Conservation (phyloP, 257 asterid species). For the Linderniella brevidens region DNA sequence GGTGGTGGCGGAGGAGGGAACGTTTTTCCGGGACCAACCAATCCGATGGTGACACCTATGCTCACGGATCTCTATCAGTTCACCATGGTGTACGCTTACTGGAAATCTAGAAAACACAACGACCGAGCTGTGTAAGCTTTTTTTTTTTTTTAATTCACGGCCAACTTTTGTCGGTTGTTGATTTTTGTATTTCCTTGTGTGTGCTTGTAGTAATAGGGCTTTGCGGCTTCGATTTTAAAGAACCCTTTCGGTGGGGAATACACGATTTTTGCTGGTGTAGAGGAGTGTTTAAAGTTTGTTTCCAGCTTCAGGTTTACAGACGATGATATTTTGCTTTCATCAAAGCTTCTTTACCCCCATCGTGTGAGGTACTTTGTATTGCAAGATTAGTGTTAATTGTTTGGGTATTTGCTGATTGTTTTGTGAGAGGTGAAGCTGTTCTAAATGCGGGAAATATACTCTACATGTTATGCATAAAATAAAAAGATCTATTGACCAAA, state of each 20-base stretch:
- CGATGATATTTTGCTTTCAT: conserved; percentile 74
- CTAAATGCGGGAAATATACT: too few species aligned
- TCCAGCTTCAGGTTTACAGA: conserved; percentile 68
- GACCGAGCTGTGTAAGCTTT: conserved; percentile 72
- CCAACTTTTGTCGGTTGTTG: too few species aligned
- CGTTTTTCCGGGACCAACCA: conserved; percentile 52
- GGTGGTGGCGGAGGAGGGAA: conserved; percentile 10
- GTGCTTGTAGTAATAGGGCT: too few species aligned
- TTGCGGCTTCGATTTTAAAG: too few species aligned
- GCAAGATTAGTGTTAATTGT: too few species aligned
- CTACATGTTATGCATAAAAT: too few species aligned
- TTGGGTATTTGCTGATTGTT: too few species aligned
- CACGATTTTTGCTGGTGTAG: conserved; percentile 64
- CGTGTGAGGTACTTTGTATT: conserved; percentile 54
- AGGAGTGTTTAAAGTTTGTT: conserved; percentile 80
- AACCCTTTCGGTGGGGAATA: conserved; percentile 74
- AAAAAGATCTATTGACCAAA: too few species aligned
- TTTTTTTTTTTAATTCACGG: not conserved
- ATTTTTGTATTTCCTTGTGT: not conserved
- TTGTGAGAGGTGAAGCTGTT: too few species aligned
- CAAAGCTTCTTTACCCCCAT: conserved; percentile 44
- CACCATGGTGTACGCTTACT: conserved; percentile 98
- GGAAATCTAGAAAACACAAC: conserved; percentile 84
- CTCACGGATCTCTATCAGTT: conserved; percentile 96
- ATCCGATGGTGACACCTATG: conserved; percentile 94